phyloP scores from a whole-genome alignment of 1,139 yeast genomes.

The Saccharomycopsis crataegensis region DNA sequence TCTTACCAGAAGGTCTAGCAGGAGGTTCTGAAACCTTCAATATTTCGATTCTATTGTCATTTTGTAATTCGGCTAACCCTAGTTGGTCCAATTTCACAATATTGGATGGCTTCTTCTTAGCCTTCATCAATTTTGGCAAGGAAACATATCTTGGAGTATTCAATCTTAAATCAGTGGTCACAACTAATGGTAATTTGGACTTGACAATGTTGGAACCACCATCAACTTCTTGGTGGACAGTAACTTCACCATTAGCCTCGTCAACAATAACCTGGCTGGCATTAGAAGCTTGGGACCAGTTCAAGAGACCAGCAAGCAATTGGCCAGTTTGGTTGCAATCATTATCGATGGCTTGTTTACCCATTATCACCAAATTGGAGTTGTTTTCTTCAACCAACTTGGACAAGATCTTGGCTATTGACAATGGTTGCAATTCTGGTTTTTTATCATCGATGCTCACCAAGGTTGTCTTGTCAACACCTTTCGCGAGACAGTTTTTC shows the following conservation, averaged over 20 bases:
- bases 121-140: conserved; percentile 94
- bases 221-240: conserved; percentile 87
- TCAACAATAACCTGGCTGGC: conserved; percentile 73
- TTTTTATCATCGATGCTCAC: conserved; percentile 65
- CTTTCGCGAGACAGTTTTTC: conserved; percentile 89
- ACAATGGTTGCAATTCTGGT: conserved; percentile 70
- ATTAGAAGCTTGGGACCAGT: conserved; percentile 98
- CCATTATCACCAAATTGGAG: conserved; percentile 76
- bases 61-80: conserved; percentile 41
- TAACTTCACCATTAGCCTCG: conserved; percentile 48
- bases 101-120: conserved; percentile 84
- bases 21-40: conserved; percentile 82
- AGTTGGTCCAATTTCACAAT: conserved; percentile 45
- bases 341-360: conserved; percentile 95
- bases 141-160: conserved; percentile 94
- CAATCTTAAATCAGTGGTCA: conserved; percentile 88
- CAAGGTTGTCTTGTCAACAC: conserved; percentile 80
- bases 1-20: conserved; percentile 71
- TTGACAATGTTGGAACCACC: conserved; percentile 86
- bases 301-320: conserved; percentile 86
- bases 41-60: conserved; percentile 57
- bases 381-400: conserved; percentile 64
- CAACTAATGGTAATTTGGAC: conserved; percentile 74
- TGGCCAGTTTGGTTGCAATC: conserved; percentile 97
- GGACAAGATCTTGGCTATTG: conserved; percentile 78